Base-by-base conservation (phyloP, 2,329 filamentous ascomycete genomes). In the Daldinia sp. region DNA sequence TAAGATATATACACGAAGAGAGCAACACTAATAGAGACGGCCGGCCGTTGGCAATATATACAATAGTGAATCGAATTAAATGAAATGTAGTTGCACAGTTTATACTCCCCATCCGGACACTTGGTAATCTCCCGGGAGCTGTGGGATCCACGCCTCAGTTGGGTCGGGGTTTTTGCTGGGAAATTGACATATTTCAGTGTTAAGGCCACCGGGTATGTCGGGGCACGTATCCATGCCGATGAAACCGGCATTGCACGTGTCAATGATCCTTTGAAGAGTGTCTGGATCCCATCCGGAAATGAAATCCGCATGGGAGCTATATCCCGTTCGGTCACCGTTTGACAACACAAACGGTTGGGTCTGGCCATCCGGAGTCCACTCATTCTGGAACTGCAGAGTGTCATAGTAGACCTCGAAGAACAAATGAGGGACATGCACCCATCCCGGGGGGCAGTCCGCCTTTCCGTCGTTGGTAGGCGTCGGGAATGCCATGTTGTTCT, bases 241-340 rank as follows among this genome's bases (percentile, higher is more conserved):
- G 66, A 84, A 84, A 39, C 87, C 85, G 57, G 86, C 86, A 74
- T 88, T 82, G 81, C 92, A 93, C 54, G 81, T 86, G 75, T 91
- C 85, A 71, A 92, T 88, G 69, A 91, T 90, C 67, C 85, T 81
- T 79, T 91, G 89, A 59, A 92, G 88, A 53, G 85, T 83, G 13
- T 81, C 78, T 67, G 86, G 83, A 71, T 93, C 88, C 92, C 92
- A 93, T 20, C 87, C 91, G 70, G 91, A 88, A 71, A 91, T 78
- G 81, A 93, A 93, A 78, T 93, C 91, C 48, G 85, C 90, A 78
- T 93, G 91, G 68, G 85, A 85, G 73, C 88, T 88, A 80, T 87
- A 92, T 65, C 91, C 91, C 6, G 91, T 92, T n/a, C 84, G 81
- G 63, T 93, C 90, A 46, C 90, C 90, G 74, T 88, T 89, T 68